Conservation (phyloP, 768 basidiomycete genomes). For the Suillus brevipes region DNA sequence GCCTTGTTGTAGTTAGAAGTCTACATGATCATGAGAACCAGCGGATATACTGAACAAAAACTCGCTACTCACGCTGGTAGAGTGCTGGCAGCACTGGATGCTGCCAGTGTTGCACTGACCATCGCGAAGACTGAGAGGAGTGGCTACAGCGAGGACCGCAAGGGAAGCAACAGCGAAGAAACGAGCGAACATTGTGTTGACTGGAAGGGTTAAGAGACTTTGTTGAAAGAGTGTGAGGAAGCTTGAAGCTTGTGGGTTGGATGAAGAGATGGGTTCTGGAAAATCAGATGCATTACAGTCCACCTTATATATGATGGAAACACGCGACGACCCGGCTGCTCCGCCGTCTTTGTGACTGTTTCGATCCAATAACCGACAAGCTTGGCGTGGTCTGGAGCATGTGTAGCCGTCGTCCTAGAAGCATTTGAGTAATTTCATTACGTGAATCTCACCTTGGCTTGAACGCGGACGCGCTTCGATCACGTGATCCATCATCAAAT, state of each 20-base stretch:
- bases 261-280: background rate
- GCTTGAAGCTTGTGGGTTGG: background rate
- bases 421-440: no score
- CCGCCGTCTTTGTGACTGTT: no score
- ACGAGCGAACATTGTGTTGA: background rate
- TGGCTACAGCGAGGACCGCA: slow-evolving; percentile 16
- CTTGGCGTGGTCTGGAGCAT: no score
- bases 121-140: slow-evolving; percentile 25
- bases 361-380: no score
- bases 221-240: background rate
- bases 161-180: slow-evolving; percentile 20
- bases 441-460: no score
- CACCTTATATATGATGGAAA: background rate
- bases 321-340: background rate
- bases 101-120: slow-evolving; percentile 24
- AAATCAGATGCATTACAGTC: background rate
- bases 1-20: slow-evolving; percentile 6
- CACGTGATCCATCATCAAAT: background rate
- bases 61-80: slow-evolving; percentile 13
- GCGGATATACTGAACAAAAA: background rate
- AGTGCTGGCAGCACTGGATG: slow-evolving; percentile 22
- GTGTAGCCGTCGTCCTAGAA: no score
- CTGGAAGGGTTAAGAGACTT: background rate
- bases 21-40: slow-evolving; percentile 7
- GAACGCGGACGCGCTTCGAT: background rate